These are phyloP conservation scores for Penicillium pancosmium DNA, from an alignment of 495 filamentous ascomycete genomes.

Conservation along the genomic window DNA sequence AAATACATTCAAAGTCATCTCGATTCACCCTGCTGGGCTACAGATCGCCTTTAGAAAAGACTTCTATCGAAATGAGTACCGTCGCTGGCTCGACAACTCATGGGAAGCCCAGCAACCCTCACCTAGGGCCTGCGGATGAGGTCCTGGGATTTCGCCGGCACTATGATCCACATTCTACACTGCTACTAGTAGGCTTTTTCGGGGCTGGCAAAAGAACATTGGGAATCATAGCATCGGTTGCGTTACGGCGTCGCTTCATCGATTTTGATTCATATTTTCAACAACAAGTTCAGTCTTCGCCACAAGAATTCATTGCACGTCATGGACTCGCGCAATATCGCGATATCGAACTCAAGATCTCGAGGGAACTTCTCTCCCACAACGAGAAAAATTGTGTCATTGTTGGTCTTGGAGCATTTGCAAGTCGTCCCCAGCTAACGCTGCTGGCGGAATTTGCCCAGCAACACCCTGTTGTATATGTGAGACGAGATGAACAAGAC, in stretches of 20 bases:
- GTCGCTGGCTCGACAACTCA: neutral
- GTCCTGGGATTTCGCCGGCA: constrained; percentile 11
- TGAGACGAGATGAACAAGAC: constrained; percentile 60
- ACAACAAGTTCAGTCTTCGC: constrained; percentile 56
- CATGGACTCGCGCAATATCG: constrained; percentile 61
- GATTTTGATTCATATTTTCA: constrained; percentile 68
- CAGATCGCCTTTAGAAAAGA: too few relatives aligned
- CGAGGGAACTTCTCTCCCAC: constrained; percentile 57
- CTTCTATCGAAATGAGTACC: constrained; percentile 8
- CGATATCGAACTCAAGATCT: constrained; percentile 56
- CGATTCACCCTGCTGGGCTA: too few relatives aligned
- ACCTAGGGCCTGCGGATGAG: neutral
- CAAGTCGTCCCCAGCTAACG: constrained; percentile 15
- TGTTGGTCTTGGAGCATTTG: constrained; percentile 44
- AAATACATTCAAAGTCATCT: neutral
- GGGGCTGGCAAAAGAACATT: constrained; percentile 72
- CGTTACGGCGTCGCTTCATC: constrained; percentile 64
- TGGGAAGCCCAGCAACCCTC: neutral
- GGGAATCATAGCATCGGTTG: constrained; percentile 70
- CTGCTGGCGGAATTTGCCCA: constrained; percentile 37
- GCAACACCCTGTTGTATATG: constrained; percentile 65
- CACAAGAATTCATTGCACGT: constrained; percentile 56
- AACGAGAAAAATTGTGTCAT: constrained; percentile 64
- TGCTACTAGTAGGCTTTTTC: constrained; percentile 70
- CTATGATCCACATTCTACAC: constrained; percentile 50